These are phyloP conservation scores for Benincasa hispida DNA, from an alignment of 306 rosid genomes.

Conservation along the genomic window DNA sequence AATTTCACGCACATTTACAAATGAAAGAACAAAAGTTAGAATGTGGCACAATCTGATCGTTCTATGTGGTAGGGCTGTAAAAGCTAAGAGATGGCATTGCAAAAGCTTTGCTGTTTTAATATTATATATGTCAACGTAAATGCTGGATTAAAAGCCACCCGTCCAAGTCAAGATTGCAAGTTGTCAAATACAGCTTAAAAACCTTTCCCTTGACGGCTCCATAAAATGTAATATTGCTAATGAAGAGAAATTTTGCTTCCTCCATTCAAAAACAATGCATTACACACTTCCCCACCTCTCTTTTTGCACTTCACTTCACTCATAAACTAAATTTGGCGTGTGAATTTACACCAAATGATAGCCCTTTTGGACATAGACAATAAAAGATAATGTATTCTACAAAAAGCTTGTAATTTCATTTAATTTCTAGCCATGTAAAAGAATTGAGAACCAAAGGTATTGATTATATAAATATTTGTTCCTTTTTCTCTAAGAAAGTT, in stretches of 20 bases:
- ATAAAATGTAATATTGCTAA: neutral
- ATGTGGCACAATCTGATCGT: too few relatives aligned
- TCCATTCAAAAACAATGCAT: neutral
- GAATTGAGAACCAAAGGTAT: neutral
- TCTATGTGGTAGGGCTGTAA: too few relatives aligned
- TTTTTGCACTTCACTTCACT: constrained; percentile 1
- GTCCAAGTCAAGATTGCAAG: constrained; percentile 1
- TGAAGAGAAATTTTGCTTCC: neutral
- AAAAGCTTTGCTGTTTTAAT: too few relatives aligned
- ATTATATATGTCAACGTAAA: neutral
- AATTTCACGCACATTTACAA: too few relatives aligned
- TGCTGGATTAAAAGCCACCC: neutral
- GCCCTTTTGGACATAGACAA: neutral
- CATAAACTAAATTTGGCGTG: neutral
- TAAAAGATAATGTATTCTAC: neutral
- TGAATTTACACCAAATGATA: neutral
- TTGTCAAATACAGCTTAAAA: neutral
- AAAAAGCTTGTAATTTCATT: neutral
- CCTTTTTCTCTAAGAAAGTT: constrained; percentile 40
- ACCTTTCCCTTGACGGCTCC: neutral
- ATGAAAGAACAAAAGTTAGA: too few relatives aligned
- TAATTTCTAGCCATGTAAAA: neutral
- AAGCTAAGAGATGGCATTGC: too few relatives aligned
- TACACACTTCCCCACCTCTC: neutral
- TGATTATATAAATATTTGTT: neutral